These are phyloP conservation scores for Erodium maritimum DNA, from an alignment of 345 rosid species.

Conservation along the genomic window DNA sequence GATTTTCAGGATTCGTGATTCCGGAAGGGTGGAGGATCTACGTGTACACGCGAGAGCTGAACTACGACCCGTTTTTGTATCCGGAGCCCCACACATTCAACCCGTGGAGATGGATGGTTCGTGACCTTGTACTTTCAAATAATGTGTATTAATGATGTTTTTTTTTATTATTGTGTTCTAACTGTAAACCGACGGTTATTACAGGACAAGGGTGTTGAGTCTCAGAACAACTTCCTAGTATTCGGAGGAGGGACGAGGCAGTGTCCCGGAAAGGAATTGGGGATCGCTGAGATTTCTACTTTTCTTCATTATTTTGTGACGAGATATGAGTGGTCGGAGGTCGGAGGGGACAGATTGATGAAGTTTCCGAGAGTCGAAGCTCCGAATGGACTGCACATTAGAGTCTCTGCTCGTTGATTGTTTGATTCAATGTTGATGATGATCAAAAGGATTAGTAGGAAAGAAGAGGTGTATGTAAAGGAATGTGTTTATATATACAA, in stretches of 20 bases:
- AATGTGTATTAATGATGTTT: too few species aligned
- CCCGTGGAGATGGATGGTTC: conserved; percentile 97
- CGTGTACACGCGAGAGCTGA: conserved; percentile 74
- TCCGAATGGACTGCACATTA: conserved; percentile 75
- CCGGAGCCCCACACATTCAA: conserved; percentile 67
- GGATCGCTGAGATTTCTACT: conserved; percentile 76
- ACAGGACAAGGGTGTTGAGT: conserved; percentile 63
- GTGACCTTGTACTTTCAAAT: neutral
- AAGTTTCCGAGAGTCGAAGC: conserved; percentile 93
- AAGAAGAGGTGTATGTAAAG: too few species aligned
- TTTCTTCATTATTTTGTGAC: conserved; percentile 91
- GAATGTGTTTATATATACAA: conserved; percentile 11
- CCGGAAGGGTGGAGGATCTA: conserved; percentile 96
- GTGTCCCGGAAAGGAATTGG: conserved; percentile 93
- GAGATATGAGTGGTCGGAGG: conserved; percentile 89
- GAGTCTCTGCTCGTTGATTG: conserved; percentile 39
- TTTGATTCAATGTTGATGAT: too few species aligned
- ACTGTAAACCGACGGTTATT: neutral
- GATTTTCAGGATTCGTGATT: conserved; percentile 48
- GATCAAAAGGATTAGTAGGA: too few species aligned
- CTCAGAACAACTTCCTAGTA: conserved; percentile 40
- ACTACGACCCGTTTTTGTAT: conserved; percentile 50
- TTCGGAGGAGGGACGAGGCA: conserved; percentile 89
- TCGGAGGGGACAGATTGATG: conserved; percentile 53
- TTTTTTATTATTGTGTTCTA: too few species aligned